Evolutionary conservation across 257 asterid genomes (phyloP), one percentile per base, ranked within the genome.

Genomic region (Ilex asprella): DNA sequence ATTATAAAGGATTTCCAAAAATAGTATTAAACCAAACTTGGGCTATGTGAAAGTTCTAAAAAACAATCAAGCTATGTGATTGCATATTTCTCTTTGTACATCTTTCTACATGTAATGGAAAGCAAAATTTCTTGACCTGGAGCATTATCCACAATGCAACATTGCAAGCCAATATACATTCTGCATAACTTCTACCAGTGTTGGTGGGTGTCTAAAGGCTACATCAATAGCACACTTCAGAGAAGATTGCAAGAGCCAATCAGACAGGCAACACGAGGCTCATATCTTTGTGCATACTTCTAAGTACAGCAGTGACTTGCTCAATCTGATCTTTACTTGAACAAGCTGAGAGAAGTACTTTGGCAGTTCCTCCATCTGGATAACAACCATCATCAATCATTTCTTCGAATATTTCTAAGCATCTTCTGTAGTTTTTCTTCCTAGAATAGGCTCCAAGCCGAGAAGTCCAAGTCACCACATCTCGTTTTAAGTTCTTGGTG

Each of bases 331-430:
- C 80, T 30, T 90, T 91, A 56, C 69, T 74, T 12, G 86, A 87
- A 59, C 95, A 90, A 54, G 93, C 72, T 31, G 87, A 73, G 2
- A 90, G 90, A 56, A 90, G 71, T 58, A 90, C 96, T 74, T 73
- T 85, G 14, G 90, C 97, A 59, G 97, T 90, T 67, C 93, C 91
- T 3, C 83, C 96, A 69, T 90, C 97, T 2, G 97, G 95, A 76
- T 76, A 75, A 39, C 95, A 83, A 3, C 96, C 93, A 70, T 62
- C 71, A 54, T 90, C 96, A 52, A 90, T 83, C 97, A 90, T 90
- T 59, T 87, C 91, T 69, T 90, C 97, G 29, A 90, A 87, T 11
- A 87, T 82, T 35, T 87, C 87, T 39, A 83, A 49, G 67, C 97
- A 90, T 67, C 69, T 82, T 62, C 41, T 70, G 57, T 81, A 90